A percentile compares a stretch with the other conserved stretches of the same genome.
phyloP scores from a whole-genome alignment of 176 grass and related monocot genomes.

The Aegilops sharonensis region DNA sequence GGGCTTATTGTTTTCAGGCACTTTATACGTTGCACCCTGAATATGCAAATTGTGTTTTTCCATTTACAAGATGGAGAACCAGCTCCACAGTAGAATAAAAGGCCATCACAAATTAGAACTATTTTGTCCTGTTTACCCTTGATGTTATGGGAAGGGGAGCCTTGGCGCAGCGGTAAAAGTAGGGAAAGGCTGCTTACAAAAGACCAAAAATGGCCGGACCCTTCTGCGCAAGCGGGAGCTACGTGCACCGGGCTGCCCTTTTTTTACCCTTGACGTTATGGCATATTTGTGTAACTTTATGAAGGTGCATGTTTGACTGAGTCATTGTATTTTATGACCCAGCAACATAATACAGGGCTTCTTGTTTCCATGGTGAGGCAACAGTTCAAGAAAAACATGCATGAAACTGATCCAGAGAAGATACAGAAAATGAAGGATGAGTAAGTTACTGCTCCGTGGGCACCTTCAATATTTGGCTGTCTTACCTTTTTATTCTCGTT shows the following conservation, averaged over 20 bases:
- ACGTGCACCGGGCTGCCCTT: too few relatives aligned
- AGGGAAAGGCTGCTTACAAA: too few relatives aligned
- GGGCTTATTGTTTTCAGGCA: not conserved
- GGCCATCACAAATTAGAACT: not conserved
- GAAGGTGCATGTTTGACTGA: constrained; percentile 5
- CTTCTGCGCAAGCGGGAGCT: too few relatives aligned
- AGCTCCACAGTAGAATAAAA: constrained; percentile 5
- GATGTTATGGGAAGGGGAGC: not conserved
- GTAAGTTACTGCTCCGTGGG: constrained; percentile 44
- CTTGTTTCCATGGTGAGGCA: constrained; percentile 88
- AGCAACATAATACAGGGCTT: constrained; percentile 89
- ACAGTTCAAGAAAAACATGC: constrained; percentile 94
- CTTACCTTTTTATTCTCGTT: constrained; percentile 12
- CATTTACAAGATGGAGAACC: not conserved
- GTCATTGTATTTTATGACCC: constrained; percentile 34
- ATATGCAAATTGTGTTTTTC: not conserved
- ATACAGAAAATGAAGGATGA: constrained; percentile 96
- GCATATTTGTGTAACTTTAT: not conserved
- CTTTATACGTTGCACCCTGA: not conserved
- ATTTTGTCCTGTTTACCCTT: not conserved
- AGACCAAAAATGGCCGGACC: too few relatives aligned
- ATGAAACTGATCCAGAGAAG: constrained; percentile 95
- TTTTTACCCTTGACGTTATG: not conserved
- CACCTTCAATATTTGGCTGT: constrained; percentile 2
- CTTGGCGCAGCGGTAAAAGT: too few relatives aligned